Evolutionary conservation across 2,329 filamentous ascomycete species (phyloP), one percentile per base, ranked within the genome.

Genomic region (Fonsecaea pedrosoi): DNA sequence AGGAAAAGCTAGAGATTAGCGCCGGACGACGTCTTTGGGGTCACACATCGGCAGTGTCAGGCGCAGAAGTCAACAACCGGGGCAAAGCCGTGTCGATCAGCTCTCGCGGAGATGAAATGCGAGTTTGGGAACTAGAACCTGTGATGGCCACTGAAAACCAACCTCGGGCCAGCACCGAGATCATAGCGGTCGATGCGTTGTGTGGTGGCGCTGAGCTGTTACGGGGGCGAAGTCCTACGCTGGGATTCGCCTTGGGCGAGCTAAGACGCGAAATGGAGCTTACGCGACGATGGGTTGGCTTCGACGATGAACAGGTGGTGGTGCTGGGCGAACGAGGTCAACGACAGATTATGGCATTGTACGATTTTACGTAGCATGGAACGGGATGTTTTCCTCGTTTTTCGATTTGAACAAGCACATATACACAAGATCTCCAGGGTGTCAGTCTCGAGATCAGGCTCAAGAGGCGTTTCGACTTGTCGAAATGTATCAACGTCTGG

Each of bases 81-180:
- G 93, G 93, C 18, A 96, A 94, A 77, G 94, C 93, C 0, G 91
- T 97, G 3, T 96, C 92, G n/a, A 90, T 97, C 59, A 95, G 91
- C 78, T 85, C 85, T 21, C 84, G 87, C n/a, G 93, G 92, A 34
- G 89, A 90, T 65, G 90, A 92, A 76, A 87, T 92, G 68, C 87
- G 93, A 6, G 88, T 97, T 5, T 97, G 94, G 94, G 92, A 97
- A 74, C 84, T 97, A 0, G 93, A 97, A 78, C 90, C 90, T 4
- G 63, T 71, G 12, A 67, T 72, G 66, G 69, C 65, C 0, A 59
- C 65, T 9, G 65, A 50, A 38, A 62, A 67, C 75, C 78, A 66
- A 76, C 74, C 82, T 18, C 82, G 85, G 64, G 74, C 84, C 18
- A 88, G 87, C 71, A 84, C 89, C 4, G 80, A 81, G 63, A 78